phyloP scores from a whole-genome alignment of 2,329 filamentous ascomycete species.

The Thermoascus crustaceus region DNA sequence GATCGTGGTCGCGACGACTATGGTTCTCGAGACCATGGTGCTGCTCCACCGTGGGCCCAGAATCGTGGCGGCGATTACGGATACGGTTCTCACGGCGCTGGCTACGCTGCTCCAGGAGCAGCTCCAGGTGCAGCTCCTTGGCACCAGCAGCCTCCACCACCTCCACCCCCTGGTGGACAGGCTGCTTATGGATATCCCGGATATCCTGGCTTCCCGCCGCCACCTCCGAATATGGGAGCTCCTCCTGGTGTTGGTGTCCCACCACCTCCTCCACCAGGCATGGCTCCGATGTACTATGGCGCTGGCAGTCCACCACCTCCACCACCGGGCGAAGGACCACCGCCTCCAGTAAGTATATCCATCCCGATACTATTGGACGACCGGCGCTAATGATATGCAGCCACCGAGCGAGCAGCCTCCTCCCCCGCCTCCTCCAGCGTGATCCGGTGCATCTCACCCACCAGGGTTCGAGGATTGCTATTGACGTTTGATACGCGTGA shows the following conservation, averaged over 20 bases:
- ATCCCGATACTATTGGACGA: not conserved
- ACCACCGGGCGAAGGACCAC: conserved; percentile 34
- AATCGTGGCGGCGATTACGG: conserved; percentile 40
- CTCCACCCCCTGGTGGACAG: conserved; percentile 32
- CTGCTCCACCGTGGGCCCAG: conserved; percentile 28
- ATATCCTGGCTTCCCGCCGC: conserved; percentile 40
- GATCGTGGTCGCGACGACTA: conserved; percentile 49
- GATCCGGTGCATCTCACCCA: no score
- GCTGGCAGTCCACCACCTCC: conserved; percentile 32
- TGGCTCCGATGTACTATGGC: conserved; percentile 32
- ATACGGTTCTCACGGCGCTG: conserved; percentile 29
- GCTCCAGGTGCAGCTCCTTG: conserved; percentile 46
- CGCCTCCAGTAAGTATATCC: conserved; percentile 31
- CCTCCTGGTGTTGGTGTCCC: conserved; percentile 36
- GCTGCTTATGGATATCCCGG: conserved; percentile 50
- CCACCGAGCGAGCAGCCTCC: conserved; percentile 51
- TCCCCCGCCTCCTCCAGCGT: conserved; percentile 51
- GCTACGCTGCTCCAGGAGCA: conserved; percentile 38
- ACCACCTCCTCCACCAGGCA: conserved; percentile 40
- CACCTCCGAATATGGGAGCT: conserved; percentile 41
- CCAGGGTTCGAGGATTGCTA: no score
- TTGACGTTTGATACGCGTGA: no score
- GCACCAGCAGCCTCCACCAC: conserved; percentile 49
- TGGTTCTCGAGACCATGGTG: conserved; percentile 30
- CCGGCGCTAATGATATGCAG: conserved; percentile 18